Percentiles rank a stretch among this genome's conserved stretches.
phyloP scores from a whole-genome alignment of 306 rosid genomes.

The Neltuma alba region DNA sequence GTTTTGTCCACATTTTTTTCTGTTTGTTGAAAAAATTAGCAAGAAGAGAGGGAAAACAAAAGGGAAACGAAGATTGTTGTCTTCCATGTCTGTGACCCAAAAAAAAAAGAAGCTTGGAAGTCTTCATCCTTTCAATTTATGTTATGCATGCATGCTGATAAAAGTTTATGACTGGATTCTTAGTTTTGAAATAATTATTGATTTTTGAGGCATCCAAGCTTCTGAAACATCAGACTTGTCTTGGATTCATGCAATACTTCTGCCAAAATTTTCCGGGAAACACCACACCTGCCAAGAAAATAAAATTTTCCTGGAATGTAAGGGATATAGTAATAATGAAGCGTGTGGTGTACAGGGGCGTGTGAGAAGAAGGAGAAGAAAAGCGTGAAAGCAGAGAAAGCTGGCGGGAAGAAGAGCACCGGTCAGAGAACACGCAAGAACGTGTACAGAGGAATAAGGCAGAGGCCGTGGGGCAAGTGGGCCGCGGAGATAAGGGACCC shows the following conservation, averaged over 20 bases:
- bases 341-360: constrained; percentile 10
- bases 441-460: constrained; percentile 88
- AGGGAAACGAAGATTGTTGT: not conserved
- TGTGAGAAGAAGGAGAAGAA: constrained; percentile 34
- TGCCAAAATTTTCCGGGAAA: not conserved
- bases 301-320: not conserved
- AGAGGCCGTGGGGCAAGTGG: constrained; percentile 99
- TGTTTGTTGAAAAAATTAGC: not conserved
- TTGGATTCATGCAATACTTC: not conserved
- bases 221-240: not conserved
- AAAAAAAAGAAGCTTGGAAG: not conserved
- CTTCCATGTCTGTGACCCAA: not conserved
- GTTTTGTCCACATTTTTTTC: constrained; percentile 20
- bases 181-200: not conserved
- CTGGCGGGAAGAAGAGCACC: not conserved
- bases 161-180: not conserved
- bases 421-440: constrained; percentile 52
- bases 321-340: not conserved
- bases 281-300: not conserved
- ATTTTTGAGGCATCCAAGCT: not conserved
- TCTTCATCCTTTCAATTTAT: not conserved
- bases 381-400: not conserved
- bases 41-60: not conserved
- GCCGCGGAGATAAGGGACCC: constrained; percentile 99
- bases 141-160: not conserved